Percentiles rank a stretch among this genome's conserved stretches.
Conservation (phyloP, 2,329 filamentous ascomycete genomes). For the Venturia effusa region DNA sequence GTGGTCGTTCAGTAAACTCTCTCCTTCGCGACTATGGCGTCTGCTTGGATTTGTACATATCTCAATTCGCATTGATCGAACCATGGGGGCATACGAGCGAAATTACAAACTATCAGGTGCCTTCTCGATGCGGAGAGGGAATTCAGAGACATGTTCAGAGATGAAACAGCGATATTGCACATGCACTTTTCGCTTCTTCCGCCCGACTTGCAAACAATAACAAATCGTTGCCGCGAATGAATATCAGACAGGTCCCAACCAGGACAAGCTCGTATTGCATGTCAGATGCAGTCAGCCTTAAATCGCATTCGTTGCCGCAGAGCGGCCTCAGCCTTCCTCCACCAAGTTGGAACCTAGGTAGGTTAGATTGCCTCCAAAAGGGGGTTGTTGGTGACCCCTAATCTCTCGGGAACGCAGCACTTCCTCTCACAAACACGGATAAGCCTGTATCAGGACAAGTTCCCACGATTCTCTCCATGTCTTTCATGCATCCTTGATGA, state of each 20-base stretch:
- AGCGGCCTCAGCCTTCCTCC: background rate
- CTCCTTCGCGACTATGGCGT: background rate
- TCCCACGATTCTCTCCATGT: background rate
- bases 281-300: background rate
- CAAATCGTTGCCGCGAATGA: background rate
- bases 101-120: no score
- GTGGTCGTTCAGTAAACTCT: background rate
- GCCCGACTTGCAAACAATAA: background rate
- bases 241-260: background rate
- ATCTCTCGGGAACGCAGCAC: background rate
- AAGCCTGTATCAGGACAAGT: background rate
- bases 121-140: no score
- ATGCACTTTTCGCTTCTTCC: no score
- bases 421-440: constrained; percentile 1
- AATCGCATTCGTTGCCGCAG: background rate
- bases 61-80: no score
- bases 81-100: no score
- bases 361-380: constrained; percentile 3
- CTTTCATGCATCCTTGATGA: background rate
- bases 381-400: background rate
- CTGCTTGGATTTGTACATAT: background rate
- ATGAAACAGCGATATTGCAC: no score
- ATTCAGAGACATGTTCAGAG: no score
- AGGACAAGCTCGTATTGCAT: background rate
- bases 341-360: background rate